Percentiles rank a stretch among this genome's conserved stretches.
These are phyloP conservation scores for Saturnispora halmiae DNA, from an alignment of 805 yeast species.

Conservation along the genomic window DNA sequence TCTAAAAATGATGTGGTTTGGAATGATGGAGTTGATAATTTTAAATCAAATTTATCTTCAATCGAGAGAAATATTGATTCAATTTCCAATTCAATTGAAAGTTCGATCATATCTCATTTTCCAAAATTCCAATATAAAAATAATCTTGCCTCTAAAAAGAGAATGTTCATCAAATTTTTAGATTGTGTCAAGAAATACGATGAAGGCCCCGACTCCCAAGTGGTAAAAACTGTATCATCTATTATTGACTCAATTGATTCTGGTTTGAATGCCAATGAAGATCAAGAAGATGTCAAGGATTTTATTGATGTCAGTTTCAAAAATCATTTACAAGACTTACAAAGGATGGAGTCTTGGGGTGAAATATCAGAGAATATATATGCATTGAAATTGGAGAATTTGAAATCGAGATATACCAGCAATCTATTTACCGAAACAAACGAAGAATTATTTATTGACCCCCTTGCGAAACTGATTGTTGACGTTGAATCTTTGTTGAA, in stretches of 20 bases:
- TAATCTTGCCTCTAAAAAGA: neutral
- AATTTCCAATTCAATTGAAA: neutral
- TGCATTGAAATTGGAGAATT: conserved; percentile 33
- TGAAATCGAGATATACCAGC: conserved; percentile 34
- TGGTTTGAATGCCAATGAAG: neutral
- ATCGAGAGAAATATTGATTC: neutral
- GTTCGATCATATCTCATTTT: neutral
- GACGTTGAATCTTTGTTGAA: conserved; percentile 4
- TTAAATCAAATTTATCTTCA: neutral
- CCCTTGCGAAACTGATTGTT: conserved; percentile 8
- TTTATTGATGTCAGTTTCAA: conserved; percentile 34
- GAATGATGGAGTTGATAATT: neutral
- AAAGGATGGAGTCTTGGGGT: conserved; percentile 51
- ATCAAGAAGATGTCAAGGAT: neutral
- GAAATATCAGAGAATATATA: conserved; percentile 35
- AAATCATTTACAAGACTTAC: conserved; percentile 37
- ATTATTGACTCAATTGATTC: neutral
- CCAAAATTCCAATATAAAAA: no score
- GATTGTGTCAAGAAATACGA: conserved; percentile 1
- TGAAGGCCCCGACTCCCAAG: neutral
- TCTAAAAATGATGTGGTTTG: neutral
- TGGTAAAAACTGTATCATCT: neutral
- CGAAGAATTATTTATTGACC: conserved; percentile 2
- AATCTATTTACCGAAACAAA: no score
- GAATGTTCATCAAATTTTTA: neutral